A percentile compares a stretch with the other conserved stretches of the same genome.
Evolutionary conservation across 2,329 filamentous ascomycete genomes (phyloP).

Genomic region (Aschersonia sp.): DNA sequence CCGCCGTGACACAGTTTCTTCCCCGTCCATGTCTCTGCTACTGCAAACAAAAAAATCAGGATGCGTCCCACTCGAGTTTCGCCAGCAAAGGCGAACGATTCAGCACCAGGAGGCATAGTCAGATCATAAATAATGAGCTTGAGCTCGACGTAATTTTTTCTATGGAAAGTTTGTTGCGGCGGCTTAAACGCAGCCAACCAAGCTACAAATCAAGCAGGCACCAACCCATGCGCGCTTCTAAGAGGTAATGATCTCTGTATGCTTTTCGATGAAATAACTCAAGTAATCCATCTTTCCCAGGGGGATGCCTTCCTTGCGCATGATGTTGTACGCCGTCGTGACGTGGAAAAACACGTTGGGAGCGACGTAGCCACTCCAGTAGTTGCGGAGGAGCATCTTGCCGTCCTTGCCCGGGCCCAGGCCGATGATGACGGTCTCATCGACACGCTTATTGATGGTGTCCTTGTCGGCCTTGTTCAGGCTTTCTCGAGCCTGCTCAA

Average conservation of each 20-base stretch:
- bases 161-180: no score
- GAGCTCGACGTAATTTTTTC: no score
- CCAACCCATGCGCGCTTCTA: no score
- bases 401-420: slow-evolving; percentile 15
- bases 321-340: slow-evolving; percentile 41
- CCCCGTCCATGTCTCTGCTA: no score
- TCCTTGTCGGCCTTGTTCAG: slow-evolving; percentile 18
- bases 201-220: no score
- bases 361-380: slow-evolving; percentile 30
- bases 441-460: slow-evolving; percentile 16
- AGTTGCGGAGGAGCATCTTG: slow-evolving; percentile 18
- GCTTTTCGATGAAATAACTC: slow-evolving; percentile 13
- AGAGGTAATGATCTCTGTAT: not conserved
- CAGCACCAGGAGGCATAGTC: no score
- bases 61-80: no score
- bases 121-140: no score
- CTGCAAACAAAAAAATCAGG: no score
- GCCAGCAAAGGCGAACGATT: no score
- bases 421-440: slow-evolving; percentile 13
- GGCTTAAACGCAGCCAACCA: no score
- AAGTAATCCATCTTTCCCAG: slow-evolving; percentile 48
- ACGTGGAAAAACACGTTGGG: slow-evolving; percentile 54
- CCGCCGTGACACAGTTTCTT: no score
- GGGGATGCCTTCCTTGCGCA: slow-evolving; percentile 44
- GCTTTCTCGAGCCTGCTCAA: slow-evolving; percentile 14